phyloP scores from a whole-genome alignment of 1,284 basidiomycete species.

The Volvariella surrecta region DNA sequence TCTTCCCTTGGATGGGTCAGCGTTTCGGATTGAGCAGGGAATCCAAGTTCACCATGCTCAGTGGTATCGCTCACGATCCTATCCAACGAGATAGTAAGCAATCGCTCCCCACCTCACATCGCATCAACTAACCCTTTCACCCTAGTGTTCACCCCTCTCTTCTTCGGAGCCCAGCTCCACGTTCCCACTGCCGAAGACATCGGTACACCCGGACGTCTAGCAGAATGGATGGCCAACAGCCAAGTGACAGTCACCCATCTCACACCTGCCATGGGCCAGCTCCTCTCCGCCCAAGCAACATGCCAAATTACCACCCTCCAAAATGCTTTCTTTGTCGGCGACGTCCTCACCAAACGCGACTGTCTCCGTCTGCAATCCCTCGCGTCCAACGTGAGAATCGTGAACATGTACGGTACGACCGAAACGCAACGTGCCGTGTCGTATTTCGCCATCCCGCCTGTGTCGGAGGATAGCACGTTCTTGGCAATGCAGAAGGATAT shows the following conservation, averaged over 20 bases:
- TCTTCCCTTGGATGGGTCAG: conserved; percentile 99
- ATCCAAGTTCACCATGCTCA: conserved; percentile 97
- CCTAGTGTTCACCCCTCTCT: conserved; percentile 95
- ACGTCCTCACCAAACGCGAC: conserved; percentile 97
- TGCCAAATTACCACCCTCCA: conserved; percentile 80
- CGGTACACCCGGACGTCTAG: conserved; percentile 91
- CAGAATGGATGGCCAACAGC: conserved; percentile 97
- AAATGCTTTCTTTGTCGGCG: conserved; percentile 99
- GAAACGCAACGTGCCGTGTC: conserved; percentile 99
- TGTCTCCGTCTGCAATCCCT: conserved; percentile 93
- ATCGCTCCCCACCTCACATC: conserved; percentile 3
- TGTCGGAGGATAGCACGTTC: conserved; percentile 84
- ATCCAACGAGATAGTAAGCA: conserved; percentile 96
- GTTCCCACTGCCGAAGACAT: conserved; percentile 98
- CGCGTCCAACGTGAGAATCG: conserved; percentile 87
- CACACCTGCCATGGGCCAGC: conserved; percentile 98
- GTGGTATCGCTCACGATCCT: conserved; percentile 98
- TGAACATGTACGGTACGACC: conserved; percentile 99
- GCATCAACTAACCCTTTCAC: background rate
- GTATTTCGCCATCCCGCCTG: conserved; percentile 90
- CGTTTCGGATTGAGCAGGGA: conserved; percentile 71
- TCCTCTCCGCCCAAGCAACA: conserved; percentile 93
- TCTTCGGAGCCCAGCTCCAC: conserved; percentile 93
- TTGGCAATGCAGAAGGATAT: conserved; percentile 94
- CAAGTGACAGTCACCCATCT: conserved; percentile 91